These are phyloP conservation scores for Haberlea rhodopensis DNA, from an alignment of 257 asterid genomes.

Conservation along the genomic window DNA sequence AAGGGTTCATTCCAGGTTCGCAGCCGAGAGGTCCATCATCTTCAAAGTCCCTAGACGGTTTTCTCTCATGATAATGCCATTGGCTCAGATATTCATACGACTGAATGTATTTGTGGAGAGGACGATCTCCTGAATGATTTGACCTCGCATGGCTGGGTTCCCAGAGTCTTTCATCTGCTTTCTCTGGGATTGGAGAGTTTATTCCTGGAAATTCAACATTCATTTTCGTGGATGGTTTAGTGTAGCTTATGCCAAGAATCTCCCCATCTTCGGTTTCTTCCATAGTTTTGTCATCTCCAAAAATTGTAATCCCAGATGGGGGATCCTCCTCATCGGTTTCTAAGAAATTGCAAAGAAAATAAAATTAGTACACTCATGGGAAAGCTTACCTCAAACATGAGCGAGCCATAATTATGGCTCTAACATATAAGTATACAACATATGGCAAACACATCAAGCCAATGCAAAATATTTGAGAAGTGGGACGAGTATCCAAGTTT, in stretches of 20 bases:
- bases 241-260: slow-evolving; percentile 42
- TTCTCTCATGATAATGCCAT: slow-evolving; percentile 29
- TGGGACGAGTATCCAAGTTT: not conserved
- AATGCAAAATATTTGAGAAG: not conserved
- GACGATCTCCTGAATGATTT: slow-evolving; percentile 32
- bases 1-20: slow-evolving; percentile 62
- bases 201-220: slow-evolving; percentile 82
- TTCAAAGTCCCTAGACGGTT: slow-evolving; percentile 46
- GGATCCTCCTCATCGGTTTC: slow-evolving; percentile 57
- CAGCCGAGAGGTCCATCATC: slow-evolving; percentile 84
- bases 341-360: slow-evolving; percentile 25
- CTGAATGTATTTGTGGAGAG: slow-evolving; percentile 42
- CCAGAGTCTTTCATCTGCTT: slow-evolving; percentile 78
- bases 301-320: slow-evolving; percentile 95
- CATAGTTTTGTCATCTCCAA: slow-evolving; percentile 54
- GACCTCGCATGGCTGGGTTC: slow-evolving; percentile 38
- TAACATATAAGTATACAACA: not conserved
- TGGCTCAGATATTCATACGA: slow-evolving; percentile 42
- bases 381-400: not conserved
- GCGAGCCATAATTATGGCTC: not conserved
- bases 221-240: slow-evolving; percentile 50
- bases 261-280: slow-evolving; percentile 77
- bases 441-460: not conserved
- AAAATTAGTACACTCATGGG: slow-evolving; percentile 12
- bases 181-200: slow-evolving; percentile 88